These are phyloP conservation scores for Reutealis trisperma DNA, from an alignment of 345 rosid species.

Conservation along the genomic window DNA sequence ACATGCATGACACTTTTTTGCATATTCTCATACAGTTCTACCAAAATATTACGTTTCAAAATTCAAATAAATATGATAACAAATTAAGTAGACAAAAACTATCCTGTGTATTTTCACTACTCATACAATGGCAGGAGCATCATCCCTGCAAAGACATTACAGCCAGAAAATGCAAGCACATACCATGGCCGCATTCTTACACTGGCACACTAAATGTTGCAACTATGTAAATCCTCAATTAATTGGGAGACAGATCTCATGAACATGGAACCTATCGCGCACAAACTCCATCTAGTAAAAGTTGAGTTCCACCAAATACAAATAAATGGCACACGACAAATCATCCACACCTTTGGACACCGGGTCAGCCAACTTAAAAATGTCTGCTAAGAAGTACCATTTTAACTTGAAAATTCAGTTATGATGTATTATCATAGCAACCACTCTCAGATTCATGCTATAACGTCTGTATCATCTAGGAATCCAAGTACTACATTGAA, in stretches of 20 bases:
- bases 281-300: conserved; percentile 6
- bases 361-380: background rate
- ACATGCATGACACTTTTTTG: background rate
- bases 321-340: background rate
- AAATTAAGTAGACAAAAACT: background rate
- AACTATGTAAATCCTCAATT: background rate
- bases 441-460: background rate
- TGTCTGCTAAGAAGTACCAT: background rate
- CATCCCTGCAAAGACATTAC: background rate
- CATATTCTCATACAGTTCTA: background rate
- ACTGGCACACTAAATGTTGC: background rate
- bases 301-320: background rate
- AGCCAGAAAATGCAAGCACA: background rate
- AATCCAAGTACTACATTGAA: background rate
- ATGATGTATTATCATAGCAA: background rate
- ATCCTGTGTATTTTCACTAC: background rate
- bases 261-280: conserved; percentile 5
- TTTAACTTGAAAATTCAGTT: no score
- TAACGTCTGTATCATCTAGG: background rate
- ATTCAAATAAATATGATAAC: background rate
- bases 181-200: conserved; percentile 1
- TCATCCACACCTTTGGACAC: background rate
- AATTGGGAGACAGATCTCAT: background rate
- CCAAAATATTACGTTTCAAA: background rate
- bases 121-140: background rate